These are phyloP conservation scores for Pelargonium myrrhifolium DNA, from an alignment of 441 rosid species.

Conservation along the genomic window DNA sequence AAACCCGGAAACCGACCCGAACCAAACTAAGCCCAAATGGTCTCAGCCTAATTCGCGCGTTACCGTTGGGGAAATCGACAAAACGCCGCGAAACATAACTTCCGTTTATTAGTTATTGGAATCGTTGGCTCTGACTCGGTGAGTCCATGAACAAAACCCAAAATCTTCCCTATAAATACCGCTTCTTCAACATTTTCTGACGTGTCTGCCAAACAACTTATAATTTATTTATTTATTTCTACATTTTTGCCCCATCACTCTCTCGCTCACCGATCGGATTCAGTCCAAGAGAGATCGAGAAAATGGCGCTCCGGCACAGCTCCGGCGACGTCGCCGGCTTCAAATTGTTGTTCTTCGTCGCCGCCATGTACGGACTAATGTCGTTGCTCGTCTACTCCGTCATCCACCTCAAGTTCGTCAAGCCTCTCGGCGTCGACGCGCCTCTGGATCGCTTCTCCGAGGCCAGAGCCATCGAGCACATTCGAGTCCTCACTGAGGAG, in stretches of 20 bases:
- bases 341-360: slow-evolving; percentile 48
- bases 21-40: no score
- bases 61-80: no score
- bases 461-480: slow-evolving; percentile 78
- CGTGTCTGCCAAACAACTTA: neutral
- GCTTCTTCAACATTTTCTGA: neutral
- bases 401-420: slow-evolving; percentile 52
- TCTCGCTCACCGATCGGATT: neutral
- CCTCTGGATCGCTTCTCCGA: slow-evolving; percentile 87
- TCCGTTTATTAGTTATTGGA: no score
- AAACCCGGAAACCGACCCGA: no score
- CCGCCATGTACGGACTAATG: slow-evolving; percentile 55
- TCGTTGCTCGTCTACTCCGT: slow-evolving; percentile 46
- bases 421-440: slow-evolving; percentile 67
- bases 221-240: no score
- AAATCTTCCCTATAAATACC: neutral
- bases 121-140: no score
- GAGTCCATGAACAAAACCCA: slow-evolving; percentile 3
- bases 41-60: no score
- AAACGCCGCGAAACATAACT: no score
- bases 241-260: no score
- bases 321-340: slow-evolving; percentile 51
- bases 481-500: slow-evolving; percentile 61
- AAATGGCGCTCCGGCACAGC: slow-evolving; percentile 43
- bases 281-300: neutral